phyloP scores from a whole-genome alignment of 2,329 filamentous ascomycete species.

The Aspergillus fructus region DNA sequence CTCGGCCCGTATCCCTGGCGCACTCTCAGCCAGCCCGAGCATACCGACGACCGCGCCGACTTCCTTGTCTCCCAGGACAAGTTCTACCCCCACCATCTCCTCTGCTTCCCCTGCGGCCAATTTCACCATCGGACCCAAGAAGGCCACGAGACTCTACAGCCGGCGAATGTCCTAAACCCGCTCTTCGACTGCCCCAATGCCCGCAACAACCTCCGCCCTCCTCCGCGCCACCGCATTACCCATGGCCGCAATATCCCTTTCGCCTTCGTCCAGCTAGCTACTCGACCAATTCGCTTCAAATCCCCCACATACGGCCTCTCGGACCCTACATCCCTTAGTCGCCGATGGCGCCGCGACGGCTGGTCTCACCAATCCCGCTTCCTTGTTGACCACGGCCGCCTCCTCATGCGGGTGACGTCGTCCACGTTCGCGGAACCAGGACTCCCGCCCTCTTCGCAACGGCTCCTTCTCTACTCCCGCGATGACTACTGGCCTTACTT shows the following conservation, averaged over 20 bases:
- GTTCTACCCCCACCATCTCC: constrained; percentile 54
- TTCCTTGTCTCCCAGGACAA: constrained; percentile 55
- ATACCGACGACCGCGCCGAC: constrained; percentile 47
- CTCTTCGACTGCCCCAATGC: constrained; percentile 57
- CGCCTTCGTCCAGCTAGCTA: constrained; percentile 58
- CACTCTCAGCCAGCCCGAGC: constrained; percentile 42
- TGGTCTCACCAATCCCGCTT: constrained; percentile 60
- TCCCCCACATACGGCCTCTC: constrained; percentile 50
- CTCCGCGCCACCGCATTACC: constrained; percentile 55
- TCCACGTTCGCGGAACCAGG: constrained; percentile 53
- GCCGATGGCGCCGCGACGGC: constrained; percentile 55
- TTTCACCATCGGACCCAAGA: constrained; percentile 56
- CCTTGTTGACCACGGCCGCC: constrained; percentile 52
- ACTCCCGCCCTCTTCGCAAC: constrained; percentile 52
- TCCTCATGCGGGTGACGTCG: constrained; percentile 60
- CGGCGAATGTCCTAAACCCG: constrained; percentile 55
- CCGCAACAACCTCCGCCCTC: constrained; percentile 46
- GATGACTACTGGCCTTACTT: constrained; percentile 64
- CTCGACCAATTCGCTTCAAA: constrained; percentile 49
- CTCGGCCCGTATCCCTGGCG: constrained; percentile 44
- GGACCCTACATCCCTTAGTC: constrained; percentile 42
- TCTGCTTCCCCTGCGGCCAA: constrained; percentile 58
- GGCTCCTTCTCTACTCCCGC: constrained; percentile 58
- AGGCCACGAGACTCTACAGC: constrained; percentile 55
- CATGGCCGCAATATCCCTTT: constrained; percentile 58